These are phyloP conservation scores for Caloboletus inedulis DNA, from an alignment of 1,284 basidiomycete genomes.

Conservation along the genomic window DNA sequence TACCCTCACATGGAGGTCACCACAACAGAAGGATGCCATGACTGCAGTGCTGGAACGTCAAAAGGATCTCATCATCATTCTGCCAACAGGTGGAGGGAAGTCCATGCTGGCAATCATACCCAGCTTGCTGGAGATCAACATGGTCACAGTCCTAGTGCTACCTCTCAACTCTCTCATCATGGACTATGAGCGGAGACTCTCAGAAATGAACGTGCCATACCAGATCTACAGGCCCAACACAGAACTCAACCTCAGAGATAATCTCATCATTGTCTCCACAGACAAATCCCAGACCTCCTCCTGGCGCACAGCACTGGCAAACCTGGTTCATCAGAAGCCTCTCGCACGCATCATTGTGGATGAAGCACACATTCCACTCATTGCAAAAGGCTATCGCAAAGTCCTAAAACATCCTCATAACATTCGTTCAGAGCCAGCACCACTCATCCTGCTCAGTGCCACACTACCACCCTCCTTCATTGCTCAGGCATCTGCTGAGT, in stretches of 20 bases:
- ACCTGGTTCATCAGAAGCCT: neutral
- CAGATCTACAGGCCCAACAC: neutral
- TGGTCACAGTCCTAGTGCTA: neutral
- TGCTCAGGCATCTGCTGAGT: too few species aligned
- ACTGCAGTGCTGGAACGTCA: too few species aligned
- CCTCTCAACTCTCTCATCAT: neutral
- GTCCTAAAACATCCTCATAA: too few species aligned
- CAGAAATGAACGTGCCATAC: neutral
- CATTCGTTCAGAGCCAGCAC: too few species aligned
- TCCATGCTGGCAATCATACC: constrained; percentile 13
- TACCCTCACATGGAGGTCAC: too few species aligned
- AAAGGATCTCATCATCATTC: neutral
- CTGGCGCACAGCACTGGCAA: neutral
- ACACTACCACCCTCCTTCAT: neutral
- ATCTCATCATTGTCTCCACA: constrained; percentile 4
- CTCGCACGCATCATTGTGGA: neutral
- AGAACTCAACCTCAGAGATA: neutral
- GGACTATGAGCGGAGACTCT: constrained; percentile 1
- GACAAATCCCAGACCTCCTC: neutral
- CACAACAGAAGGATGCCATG: too few species aligned
- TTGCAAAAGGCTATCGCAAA: too few species aligned
- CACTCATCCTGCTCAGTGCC: neutral
- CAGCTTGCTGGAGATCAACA: neutral
- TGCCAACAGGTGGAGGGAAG: constrained; percentile 7
- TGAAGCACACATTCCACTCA: neutral